These are phyloP conservation scores for Prunus mongolica DNA, from an alignment of 306 rosid genomes.

Conservation along the genomic window DNA sequence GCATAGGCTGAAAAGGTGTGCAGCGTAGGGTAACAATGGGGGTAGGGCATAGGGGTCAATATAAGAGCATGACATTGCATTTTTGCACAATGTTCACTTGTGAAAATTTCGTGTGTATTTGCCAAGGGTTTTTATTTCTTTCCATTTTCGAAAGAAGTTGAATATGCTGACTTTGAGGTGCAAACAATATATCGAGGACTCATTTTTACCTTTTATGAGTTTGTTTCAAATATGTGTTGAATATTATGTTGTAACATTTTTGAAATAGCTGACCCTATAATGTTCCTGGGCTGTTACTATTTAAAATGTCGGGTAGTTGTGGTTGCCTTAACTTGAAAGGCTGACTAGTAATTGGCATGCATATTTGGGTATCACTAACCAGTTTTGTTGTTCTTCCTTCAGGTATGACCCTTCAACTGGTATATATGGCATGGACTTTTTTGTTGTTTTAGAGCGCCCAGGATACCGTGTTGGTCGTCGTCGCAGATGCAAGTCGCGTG, in stretches of 20 bases:
- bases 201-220: not conserved
- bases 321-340: no score
- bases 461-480: conserved; percentile 61
- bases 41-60: not conserved
- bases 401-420: conserved; percentile 62
- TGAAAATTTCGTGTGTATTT: not conserved
- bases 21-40: not conserved
- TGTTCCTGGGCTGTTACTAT: not conserved
- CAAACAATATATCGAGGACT: not conserved
- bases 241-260: not conserved
- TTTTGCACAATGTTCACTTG: not conserved
- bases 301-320: no score
- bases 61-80: not conserved
- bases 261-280: not conserved
- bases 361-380: not conserved
- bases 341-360: no score
- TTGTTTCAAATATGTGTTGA: not conserved
- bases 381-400: not conserved
- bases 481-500: conserved; percentile 48
- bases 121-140: not conserved
- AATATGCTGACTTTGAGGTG: not conserved
- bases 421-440: conserved; percentile 70
- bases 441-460: conserved; percentile 47
- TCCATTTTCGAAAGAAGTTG: not conserved
- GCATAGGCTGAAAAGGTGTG: not conserved